Evolutionary conservation across 1,284 basidiomycete species (phyloP).

Genomic region (Stygiomarasmius scandens): DNA sequence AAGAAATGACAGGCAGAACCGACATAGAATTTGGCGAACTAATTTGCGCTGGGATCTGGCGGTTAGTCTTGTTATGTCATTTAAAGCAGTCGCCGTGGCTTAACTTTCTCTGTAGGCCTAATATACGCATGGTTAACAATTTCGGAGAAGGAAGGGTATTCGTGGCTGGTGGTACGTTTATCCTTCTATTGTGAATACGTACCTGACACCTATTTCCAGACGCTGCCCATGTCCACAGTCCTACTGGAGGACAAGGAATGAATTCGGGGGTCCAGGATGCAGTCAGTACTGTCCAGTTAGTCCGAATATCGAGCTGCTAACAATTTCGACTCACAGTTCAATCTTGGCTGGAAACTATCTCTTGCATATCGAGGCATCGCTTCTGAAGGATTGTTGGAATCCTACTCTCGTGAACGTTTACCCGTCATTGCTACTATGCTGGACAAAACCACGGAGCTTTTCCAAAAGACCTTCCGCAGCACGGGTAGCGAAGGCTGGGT

Average conservation of each 20-base stretch:
- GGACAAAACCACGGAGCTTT: slow-evolving; percentile 23
- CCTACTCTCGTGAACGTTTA: slow-evolving; percentile 39
- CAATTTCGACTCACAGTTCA: slow-evolving; percentile 28
- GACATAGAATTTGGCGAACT: slow-evolving; percentile 32
- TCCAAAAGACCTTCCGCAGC: slow-evolving; percentile 21
- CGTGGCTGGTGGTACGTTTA: slow-evolving; percentile 16
- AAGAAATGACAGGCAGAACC: slow-evolving; percentile 24
- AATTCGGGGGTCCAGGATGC: slow-evolving; percentile 45
- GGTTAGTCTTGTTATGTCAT: neutral
- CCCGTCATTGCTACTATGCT: slow-evolving; percentile 43
- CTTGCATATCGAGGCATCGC: slow-evolving; percentile 38
- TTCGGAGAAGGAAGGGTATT: slow-evolving; percentile 17
- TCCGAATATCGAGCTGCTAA: neutral
- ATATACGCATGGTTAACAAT: slow-evolving; percentile 14
- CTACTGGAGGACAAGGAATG: slow-evolving; percentile 41
- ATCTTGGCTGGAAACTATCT: slow-evolving; percentile 46
- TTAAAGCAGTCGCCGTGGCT: slow-evolving; percentile 23
- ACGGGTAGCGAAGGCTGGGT: slow-evolving; percentile 9
- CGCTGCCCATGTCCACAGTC: slow-evolving; percentile 33
- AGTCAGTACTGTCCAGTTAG: slow-evolving; percentile 20
- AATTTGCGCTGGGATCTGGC: slow-evolving; percentile 19
- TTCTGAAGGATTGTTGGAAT: slow-evolving; percentile 33
- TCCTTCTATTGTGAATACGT: neutral
- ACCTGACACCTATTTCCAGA: slow-evolving; percentile 24
- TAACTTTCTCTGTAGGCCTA: slow-evolving; percentile 5